Conservation (phyloP, 164 flowering plant genomes). For the Pachysandra terminalis region DNA sequence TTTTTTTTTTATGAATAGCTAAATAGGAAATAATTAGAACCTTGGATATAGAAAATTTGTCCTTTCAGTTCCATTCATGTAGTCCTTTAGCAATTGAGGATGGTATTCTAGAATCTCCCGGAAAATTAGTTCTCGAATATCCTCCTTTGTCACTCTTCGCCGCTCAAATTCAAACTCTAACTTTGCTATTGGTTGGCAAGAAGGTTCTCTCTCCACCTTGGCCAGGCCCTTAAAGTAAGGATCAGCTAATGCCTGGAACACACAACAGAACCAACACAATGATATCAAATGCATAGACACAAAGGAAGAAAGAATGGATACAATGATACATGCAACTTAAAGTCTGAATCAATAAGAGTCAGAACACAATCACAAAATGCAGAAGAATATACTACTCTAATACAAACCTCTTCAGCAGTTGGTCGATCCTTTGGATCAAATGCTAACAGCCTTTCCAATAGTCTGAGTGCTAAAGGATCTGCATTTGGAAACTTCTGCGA, state of each 20-base stretch:
- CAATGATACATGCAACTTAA: neutral
- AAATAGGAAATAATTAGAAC: constrained; percentile 25
- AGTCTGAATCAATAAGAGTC: neutral
- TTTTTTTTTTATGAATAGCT: too few relatives aligned
- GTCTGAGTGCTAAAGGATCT: constrained; percentile 71
- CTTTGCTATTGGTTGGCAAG: constrained; percentile 82
- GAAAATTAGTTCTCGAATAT: constrained; percentile 75
- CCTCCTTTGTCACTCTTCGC: constrained; percentile 81
- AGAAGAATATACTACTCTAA: neutral
- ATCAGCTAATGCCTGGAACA: constrained; percentile 74
- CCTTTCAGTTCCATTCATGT: constrained; percentile 73
- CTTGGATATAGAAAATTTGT: constrained; percentile 90
- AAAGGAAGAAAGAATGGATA: neutral
- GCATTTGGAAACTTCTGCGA: constrained; percentile 87
- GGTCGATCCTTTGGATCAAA: constrained; percentile 96
- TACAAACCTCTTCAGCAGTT: constrained; percentile 85
- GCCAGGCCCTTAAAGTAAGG: constrained; percentile 88
- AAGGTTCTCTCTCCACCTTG: constrained; percentile 84
- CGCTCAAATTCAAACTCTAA: constrained; percentile 96
- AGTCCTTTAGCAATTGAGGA: constrained; percentile 82
- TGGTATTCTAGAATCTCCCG: constrained; percentile 90
- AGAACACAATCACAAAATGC: neutral
- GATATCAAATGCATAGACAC: neutral
- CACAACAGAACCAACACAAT: constrained; percentile 2
- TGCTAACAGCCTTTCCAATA: constrained; percentile 78